Evolutionary conservation across 2,329 filamentous ascomycete species (phyloP).

Genomic region (Zasmidium cellare): DNA sequence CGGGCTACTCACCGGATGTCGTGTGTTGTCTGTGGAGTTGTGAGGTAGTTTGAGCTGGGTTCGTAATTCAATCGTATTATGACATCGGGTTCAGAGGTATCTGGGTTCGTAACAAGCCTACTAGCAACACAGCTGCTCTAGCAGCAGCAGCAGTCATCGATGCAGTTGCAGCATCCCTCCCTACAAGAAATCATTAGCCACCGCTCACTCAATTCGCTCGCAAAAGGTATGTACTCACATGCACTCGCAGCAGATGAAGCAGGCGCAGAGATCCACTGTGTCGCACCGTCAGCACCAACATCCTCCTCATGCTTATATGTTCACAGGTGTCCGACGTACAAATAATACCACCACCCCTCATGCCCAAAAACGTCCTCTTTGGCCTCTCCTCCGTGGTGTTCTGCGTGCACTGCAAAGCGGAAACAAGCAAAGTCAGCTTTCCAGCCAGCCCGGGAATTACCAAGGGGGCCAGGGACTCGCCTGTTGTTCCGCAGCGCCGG

Average conservation of each 20-base stretch:
- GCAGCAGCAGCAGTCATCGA: slow-evolving; percentile 33
- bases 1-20: too few relatives aligned
- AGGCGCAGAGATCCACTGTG: slow-evolving; percentile 30
- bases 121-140: too few relatives aligned
- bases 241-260: slow-evolving; percentile 34
- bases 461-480: background rate
- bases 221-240: slow-evolving; percentile 8
- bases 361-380: slow-evolving; percentile 29
- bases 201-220: background rate
- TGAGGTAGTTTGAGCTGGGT: too few relatives aligned
- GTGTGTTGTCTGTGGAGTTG: too few relatives aligned
- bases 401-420: slow-evolving; percentile 1
- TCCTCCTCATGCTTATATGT: background rate
- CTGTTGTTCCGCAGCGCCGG: slow-evolving; percentile 4
- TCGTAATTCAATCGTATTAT: too few relatives aligned
- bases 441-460: background rate
- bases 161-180: slow-evolving; percentile 26
- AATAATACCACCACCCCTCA: slow-evolving; percentile 30
- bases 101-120: too few relatives aligned
- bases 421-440: too few relatives aligned
- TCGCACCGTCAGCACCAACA: background rate
- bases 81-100: too few relatives aligned
- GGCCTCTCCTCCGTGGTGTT: slow-evolving; percentile 19
- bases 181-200: background rate
- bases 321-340: slow-evolving; percentile 15